Evolutionary conservation across 2,329 filamentous ascomycete species (phyloP).

Genomic region (Lasiodiplodia gonubiensis): DNA sequence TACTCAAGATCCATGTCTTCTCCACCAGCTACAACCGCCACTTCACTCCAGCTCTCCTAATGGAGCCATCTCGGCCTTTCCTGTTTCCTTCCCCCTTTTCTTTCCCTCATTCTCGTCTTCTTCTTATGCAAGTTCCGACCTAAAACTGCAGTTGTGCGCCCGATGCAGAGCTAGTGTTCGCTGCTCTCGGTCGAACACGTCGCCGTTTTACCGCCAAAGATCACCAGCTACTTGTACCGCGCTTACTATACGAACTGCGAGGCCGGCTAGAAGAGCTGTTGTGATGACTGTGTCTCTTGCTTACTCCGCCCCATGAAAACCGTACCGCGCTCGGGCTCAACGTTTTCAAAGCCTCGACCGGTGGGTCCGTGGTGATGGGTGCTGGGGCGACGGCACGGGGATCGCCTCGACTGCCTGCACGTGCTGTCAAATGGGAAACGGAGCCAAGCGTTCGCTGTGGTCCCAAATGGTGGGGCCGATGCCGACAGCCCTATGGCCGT

Average conservation of each 20-base stretch:
- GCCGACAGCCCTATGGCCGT: neutral
- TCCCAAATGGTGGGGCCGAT: neutral
- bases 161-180: neutral
- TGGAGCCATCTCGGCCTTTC: neutral
- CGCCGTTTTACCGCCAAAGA: neutral
- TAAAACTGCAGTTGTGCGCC: too few species aligned
- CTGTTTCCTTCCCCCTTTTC: neutral
- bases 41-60: neutral
- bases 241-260: neutral
- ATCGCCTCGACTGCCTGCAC: neutral
- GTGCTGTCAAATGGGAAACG: neutral
- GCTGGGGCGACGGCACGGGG: neutral
- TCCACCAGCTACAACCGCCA: neutral
- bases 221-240: neutral
- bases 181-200: neutral
- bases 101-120: neutral
- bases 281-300: neutral
- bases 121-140: neutral
- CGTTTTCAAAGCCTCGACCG: neutral
- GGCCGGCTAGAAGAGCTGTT: neutral
- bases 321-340: neutral
- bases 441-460: neutral
- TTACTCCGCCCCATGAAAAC: neutral
- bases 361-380: neutral
- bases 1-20: neutral